Evolutionary conservation across 768 basidiomycete genomes (phyloP), one percentile per base, ranked within the genome.

Genomic region (Imleria badia): DNA sequence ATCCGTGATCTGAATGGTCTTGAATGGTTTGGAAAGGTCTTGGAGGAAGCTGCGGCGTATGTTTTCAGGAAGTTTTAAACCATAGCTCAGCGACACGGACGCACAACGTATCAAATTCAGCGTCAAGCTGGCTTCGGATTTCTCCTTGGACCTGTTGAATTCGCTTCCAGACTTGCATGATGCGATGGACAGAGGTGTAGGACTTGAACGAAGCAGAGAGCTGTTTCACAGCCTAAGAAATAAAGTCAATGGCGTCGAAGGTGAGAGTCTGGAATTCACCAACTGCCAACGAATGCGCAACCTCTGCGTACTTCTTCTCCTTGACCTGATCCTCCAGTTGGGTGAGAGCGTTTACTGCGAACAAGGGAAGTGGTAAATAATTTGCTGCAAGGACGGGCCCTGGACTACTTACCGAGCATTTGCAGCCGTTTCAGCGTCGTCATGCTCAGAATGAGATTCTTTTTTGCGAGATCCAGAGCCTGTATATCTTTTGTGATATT

Each of bases 401-500:
- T 39, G 46, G 36, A 40, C 26, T 35, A 73, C 86, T 42, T 61
- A 95, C 96, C 91, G 20, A 99, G 80, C 93, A 97, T 97, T 67
- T 94, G 93, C 65, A 98, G 76, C 52, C 94, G 76, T 72, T 92
- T 94, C 62, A 98, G 72, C 3, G 86, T 87, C 7, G 90, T 95
- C 84, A 98, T 94, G 63, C 90, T 91, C 23, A 83, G 73, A 19
- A 91, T 87, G 46, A 99, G 80, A 66, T 98, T 97, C 74, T 86
- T 87, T 81, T 98, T 98, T 17, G 93, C 94, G 34, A 90, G 75
- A 69, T 98, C 97, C 31, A 99, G 78, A 6, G 89, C 83, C 68
- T 98, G 95, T 45, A 99, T 98, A 71, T 99, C 97, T 60, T 91
- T 89, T 3, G 97, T 99, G 60, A 98, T 97, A 61, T 92, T 86